A percentile compares a stretch with the other conserved stretches of the same genome.
Conservation (phyloP, 176 grass and related monocot genomes). For the Leersia perrieri region DNA sequence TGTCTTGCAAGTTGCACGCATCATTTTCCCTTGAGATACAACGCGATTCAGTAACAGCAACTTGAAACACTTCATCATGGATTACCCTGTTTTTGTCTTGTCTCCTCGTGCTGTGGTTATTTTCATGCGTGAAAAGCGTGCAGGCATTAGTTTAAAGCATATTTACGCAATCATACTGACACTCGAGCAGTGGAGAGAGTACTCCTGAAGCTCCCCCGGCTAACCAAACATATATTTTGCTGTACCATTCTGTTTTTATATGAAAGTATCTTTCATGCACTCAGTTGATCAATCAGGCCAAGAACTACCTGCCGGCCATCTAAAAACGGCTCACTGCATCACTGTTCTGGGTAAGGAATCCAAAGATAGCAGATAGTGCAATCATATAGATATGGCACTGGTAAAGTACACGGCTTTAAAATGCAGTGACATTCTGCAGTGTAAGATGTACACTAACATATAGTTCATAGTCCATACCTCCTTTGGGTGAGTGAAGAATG, state of each 20-base stretch:
- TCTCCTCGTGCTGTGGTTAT: background rate
- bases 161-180: background rate
- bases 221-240: background rate
- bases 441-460: background rate
- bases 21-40: background rate
- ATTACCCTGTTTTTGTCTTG: background rate
- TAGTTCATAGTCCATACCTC: too few relatives aligned
- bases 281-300: background rate
- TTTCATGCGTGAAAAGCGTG: background rate
- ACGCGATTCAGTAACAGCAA: background rate
- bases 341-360: background rate
- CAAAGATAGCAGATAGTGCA: background rate
- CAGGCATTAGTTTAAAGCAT: background rate
- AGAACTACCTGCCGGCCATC: background rate
- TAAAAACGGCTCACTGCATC: background rate
- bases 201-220: too few relatives aligned
- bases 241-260: background rate
- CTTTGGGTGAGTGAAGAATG: background rate
- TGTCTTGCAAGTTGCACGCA: background rate
- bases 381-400: background rate
- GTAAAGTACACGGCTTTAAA: background rate
- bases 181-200: too few relatives aligned
- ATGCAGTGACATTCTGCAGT: background rate
- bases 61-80: background rate
- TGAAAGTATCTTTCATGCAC: background rate